phyloP scores from a whole-genome alignment of 306 rosid genomes.

The Ormosia semicastrata region DNA sequence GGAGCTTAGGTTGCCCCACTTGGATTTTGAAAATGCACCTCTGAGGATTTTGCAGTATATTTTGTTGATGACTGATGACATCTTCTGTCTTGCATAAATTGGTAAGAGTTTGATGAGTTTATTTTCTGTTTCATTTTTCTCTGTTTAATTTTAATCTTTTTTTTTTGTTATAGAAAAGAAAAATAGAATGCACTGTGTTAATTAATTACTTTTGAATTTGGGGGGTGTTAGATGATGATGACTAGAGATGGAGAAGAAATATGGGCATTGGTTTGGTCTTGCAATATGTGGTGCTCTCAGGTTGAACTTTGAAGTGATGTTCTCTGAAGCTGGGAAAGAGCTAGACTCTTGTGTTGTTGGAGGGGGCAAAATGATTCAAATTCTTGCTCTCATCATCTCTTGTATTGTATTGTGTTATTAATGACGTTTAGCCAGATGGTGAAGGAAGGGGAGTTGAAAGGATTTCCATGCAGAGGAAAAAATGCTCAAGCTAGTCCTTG shows the following conservation, averaged over 20 bases:
- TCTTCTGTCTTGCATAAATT: constrained; percentile 36
- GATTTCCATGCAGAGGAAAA: neutral
- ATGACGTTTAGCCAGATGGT: neutral
- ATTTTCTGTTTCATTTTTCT: neutral
- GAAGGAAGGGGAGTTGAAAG: neutral
- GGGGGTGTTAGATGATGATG: constrained; percentile 14
- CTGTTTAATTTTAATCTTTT: neutral
- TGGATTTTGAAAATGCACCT: constrained; percentile 72
- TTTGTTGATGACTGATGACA: constrained; percentile 67
- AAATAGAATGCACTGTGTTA: neutral
- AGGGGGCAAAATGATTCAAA: constrained; percentile 4
- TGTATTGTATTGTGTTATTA: neutral
- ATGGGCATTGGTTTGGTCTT: constrained; percentile 2
- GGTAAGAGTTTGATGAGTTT: constrained; percentile 26
- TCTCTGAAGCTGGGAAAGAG: neutral
- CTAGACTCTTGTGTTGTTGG: neutral
- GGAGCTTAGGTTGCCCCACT: constrained; percentile 59
- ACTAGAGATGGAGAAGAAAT: neutral
- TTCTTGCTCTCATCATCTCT: neutral
- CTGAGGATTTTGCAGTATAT: constrained; percentile 74
- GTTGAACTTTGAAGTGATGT: neutral
- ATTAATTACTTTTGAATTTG: neutral
- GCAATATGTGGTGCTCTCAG: neutral
- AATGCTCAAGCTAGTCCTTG: neutral
- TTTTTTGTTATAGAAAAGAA: neutral